A percentile compares a stretch with the other conserved stretches of the same genome.
Conservation (phyloP, 495 filamentous ascomycete species). For the Penicillium bialowiezense region DNA sequence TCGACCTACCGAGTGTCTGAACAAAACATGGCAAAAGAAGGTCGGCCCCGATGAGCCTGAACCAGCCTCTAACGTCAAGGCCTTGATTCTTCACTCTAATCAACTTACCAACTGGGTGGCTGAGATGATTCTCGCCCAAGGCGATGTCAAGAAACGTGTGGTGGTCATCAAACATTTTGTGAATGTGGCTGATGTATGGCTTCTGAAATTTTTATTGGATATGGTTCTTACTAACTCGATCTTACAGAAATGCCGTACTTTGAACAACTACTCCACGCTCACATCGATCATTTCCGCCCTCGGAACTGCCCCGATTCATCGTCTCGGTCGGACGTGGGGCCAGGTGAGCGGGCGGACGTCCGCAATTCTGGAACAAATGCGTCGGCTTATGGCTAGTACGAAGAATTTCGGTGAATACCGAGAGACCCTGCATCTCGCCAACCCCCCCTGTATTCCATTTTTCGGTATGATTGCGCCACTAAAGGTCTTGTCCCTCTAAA, state of each 20-base stretch:
- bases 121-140: constrained; percentile 97
- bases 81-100: constrained; percentile 94
- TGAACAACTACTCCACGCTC: constrained; percentile 97
- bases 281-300: constrained; percentile 98
- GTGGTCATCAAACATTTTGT: constrained; percentile 99
- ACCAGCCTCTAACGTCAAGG: constrained; percentile 91
- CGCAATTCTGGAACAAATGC: constrained; percentile 81
- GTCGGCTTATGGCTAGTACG: constrained; percentile 90
- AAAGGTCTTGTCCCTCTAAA: not conserved
- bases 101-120: constrained; percentile 99
- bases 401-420: constrained; percentile 98
- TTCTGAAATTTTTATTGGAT: not conserved
- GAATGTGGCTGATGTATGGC: constrained; percentile 78
- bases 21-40: constrained; percentile 99
- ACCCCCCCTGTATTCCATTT: constrained; percentile 97
- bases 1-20: constrained; percentile 90
- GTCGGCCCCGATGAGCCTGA: constrained; percentile 76
- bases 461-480: constrained; percentile 65
- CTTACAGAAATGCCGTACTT: constrained; percentile 77
- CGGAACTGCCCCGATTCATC: constrained; percentile 89
- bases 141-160: constrained; percentile 90
- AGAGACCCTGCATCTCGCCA: constrained; percentile 85
- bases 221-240: constrained; percentile 4
- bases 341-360: constrained; percentile 83
- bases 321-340: constrained; percentile 90